Evolutionary conservation across 352 stramenopile genomes (phyloP).

Genomic region (Phytophthora pluvialis): DNA sequence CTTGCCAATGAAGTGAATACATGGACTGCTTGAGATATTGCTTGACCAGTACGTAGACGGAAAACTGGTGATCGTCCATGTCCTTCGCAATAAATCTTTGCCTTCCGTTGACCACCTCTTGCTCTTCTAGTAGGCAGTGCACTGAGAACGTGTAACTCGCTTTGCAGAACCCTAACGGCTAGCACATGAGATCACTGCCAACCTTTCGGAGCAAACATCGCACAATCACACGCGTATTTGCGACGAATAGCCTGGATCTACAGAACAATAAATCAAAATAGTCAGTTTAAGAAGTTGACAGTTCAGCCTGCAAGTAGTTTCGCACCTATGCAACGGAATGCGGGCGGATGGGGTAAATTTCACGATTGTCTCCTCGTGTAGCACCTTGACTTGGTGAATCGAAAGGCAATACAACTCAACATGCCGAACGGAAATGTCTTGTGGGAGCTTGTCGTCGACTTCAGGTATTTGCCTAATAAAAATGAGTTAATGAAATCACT

Average conservation of each 20-base stretch:
- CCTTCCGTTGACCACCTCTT: constrained; percentile 13
- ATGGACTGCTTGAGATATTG: background rate
- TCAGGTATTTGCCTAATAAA: constrained; percentile 4
- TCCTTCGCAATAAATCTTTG: background rate
- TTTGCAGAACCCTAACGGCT: constrained; percentile 12
- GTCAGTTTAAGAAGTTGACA: background rate
- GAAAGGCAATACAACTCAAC: constrained; percentile 10
- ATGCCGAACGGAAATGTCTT: constrained; percentile 3
- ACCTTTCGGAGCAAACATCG: constrained; percentile 12
- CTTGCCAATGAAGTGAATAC: constrained; percentile 8
- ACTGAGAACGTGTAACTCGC: constrained; percentile 4
- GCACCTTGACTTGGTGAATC: constrained; percentile 13
- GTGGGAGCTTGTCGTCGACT: constrained; percentile 7
- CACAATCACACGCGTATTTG: constrained; percentile 16
- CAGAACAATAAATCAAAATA: background rate
- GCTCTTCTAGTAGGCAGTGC: constrained; percentile 9
- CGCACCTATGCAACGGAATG: constrained; percentile 1
- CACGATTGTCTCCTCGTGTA: background rate
- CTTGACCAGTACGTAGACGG: background rate
- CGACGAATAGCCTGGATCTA: constrained; percentile 8
- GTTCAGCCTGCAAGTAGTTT: background rate
- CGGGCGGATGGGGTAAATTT: constrained; percentile 1
- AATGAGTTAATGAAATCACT: background rate
- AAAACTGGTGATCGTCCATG: constrained; percentile 2
- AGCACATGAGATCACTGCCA: constrained; percentile 18